Percentiles rank a stretch among this genome's conserved stretches.
Evolutionary conservation across 2,329 filamentous ascomycete species (phyloP).

Genomic region (Apiospora malaysiana): DNA sequence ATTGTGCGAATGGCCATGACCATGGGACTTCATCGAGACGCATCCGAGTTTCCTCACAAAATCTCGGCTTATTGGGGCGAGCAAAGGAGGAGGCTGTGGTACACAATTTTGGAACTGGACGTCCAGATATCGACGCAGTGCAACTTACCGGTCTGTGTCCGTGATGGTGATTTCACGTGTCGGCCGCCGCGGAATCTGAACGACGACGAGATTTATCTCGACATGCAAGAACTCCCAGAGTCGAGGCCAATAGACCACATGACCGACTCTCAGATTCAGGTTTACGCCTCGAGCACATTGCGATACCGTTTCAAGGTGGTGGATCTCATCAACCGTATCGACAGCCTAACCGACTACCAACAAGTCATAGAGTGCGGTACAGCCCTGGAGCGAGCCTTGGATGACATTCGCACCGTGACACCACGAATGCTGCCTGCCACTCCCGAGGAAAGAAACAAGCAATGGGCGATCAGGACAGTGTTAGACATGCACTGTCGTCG

Average conservation of each 20-base stretch:
- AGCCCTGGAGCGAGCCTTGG: conserved; percentile 59
- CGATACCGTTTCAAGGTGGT: conserved; percentile 55
- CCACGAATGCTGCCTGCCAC: conserved; percentile 51
- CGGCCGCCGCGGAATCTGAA: conserved; percentile 59
- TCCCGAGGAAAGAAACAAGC: conserved; percentile 52
- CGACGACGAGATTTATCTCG: conserved; percentile 54
- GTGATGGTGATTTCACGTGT: conserved; percentile 61
- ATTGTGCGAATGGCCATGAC: conserved; percentile 64
- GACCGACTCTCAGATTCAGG: conserved; percentile 60
- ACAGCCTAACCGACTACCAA: conserved; percentile 57
- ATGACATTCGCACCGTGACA: conserved; percentile 60
- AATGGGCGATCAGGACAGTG: conserved; percentile 57
- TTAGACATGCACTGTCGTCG: conserved; percentile 61
- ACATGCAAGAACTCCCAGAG: conserved; percentile 55
- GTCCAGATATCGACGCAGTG: conserved; percentile 59
- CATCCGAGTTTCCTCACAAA: conserved; percentile 56
- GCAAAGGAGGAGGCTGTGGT: conserved; percentile 61
- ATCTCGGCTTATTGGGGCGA: conserved; percentile 59
- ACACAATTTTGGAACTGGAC: conserved; percentile 62
- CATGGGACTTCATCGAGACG: conserved; percentile 64
- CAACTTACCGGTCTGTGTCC: conserved; percentile 56
- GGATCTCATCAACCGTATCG: conserved; percentile 56
- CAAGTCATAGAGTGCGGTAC: conserved; percentile 59
- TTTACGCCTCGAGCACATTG: conserved; percentile 58
- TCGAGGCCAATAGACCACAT: conserved; percentile 57